Evolutionary conservation across 345 rosid species (phyloP), one percentile per base, ranked within the genome.

Genomic region (Lepidium didymum): DNA sequence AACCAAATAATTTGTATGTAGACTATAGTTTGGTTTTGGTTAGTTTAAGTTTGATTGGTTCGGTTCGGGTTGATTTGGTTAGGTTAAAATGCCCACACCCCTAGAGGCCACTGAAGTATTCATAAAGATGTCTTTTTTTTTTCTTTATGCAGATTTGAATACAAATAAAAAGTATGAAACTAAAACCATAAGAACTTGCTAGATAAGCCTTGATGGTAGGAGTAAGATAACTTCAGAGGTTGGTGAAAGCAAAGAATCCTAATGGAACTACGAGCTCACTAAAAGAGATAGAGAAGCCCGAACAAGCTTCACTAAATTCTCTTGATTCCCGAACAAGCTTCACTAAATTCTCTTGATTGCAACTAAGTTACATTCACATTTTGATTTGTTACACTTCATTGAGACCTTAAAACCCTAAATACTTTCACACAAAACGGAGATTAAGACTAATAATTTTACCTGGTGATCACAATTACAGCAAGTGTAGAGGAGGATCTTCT

Each of bases 391-490:
- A 55, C 72, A 47, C 44, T 33, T 16, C 36, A 67, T 29, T 13
- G 23, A 14, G 25, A 9, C 21, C 45, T 31, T 31, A 7, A 13
- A 70, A 67, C 15, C 73, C 64, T 37, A 42, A 56, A 62, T 12
- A 3, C 36, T 19, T 8, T 9, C 23, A 41, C 37, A n/a, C 50
- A 31, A 38, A 49, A 37, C 59, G 0, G 2, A 23, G 0, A 11
- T 44, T 29, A 3, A 18, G 35, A 50, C 44, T 35, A 25, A 49
- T 10, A 3, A 47, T 18, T 21, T 18, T 23, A 83, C 92, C 87
- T 86, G 91, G 75, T 85, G 88, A 61, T 87, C 90, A 69, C 94
- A 87, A 67, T 84, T 85, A 62, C 87, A 90, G 79, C 91, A 87
- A 59, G 94, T 86, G 56, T 79, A 84, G 64, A 85, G 83, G 33